Base-by-base conservation (phyloP, 1,139 yeast species). In the Candida neerlandica region DNA sequence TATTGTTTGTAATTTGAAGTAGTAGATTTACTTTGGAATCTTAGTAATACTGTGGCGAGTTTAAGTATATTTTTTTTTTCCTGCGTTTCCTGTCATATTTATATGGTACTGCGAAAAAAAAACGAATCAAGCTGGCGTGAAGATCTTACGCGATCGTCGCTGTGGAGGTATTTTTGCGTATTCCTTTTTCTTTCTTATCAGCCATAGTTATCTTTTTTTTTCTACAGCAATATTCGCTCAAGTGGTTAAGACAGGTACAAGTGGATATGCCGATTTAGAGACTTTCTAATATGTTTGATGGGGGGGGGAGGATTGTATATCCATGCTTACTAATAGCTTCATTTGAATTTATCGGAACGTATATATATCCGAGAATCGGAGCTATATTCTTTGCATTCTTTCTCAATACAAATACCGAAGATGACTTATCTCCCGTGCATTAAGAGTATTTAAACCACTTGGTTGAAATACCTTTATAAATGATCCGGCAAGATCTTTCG, bases 11-110 rank as follows among this genome's bases (percentile, higher is more conserved):
- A 16, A 10, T 34, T 3, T 11, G 21, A 16, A 33, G 14, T 14
- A n/a, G 16, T 12, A 10, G 23, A 5, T 15, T 16, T 29, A 29
- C 33, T 29, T 11, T 29, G 33, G 12, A 23, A 14, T 32, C 14
- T 32, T 35, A 16, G 39, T 35, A 35, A 35, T 35, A 35, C 39
- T 18, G 39, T 35, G 39, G 39, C 42, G 42, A n/a, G 16, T 21
- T 21, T 29, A 10, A 2, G 18, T 29, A n/a, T 29, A 12, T 11
- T 29, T 41, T 41, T 41, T 41, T 18, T 16, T 41, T 33, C 18
- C 19, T 15, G 6, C 10, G 9, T 14, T 33, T n/a, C 15, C 37
- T n/a, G 33, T 14, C 18, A 3, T 9, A n/a, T 15, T 33, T 33
- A 33, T 9, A 33, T 33, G n/a, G 10, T n/a, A 14, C 37, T 11